Base-by-base conservation (phyloP, 495 filamentous ascomycete genomes). In the Darksidea phi region DNA sequence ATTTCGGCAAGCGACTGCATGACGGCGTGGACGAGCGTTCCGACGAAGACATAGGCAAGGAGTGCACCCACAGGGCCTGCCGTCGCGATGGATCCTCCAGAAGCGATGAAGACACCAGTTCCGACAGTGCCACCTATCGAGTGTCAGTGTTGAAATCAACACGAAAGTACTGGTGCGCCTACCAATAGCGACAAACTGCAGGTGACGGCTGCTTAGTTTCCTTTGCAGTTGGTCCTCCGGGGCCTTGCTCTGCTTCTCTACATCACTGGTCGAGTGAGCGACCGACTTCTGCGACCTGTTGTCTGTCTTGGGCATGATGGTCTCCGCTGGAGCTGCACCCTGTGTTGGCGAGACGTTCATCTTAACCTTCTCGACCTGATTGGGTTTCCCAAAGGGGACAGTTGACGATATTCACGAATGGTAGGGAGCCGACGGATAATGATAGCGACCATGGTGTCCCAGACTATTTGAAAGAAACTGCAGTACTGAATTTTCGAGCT, bases 131-230 rank as follows among this genome's bases (percentile, higher is more conserved):
- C 65, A 41, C 80, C 78, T 78, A 32, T 32, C 10, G 28, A 3
- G 26, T 6, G 23, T 18, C 21, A 24, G 23, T 3, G 20, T 62
- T 41, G 64, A 56, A 17, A 13, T 21, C 12, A 4, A 7, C 0
- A 37, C 3, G 21, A n/a, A 10, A 1, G 17, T 41, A 18, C 12
- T 52, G 47, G 26, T n/a, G 45, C 57, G 45, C 63, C 51, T 70
- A 81, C 84, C 86, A 64, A 90, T 86, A 49, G 86, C 87, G 72
- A 89, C 88, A 83, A 90, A 88, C 59, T 89, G 86, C 79, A 88
- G 82, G 65, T 90, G 86, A 26, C 86, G 79, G 43, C 74, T 72
- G 63, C 81, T 75, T 38, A 85, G 64, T 43, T 74, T 73, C 34
- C 78, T 68, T 36, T 72, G 67, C 15, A 81, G 70, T 48, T 41